Evolutionary conservation across 106 monocot species (phyloP).

Genomic region (Allium fistulosum): DNA sequence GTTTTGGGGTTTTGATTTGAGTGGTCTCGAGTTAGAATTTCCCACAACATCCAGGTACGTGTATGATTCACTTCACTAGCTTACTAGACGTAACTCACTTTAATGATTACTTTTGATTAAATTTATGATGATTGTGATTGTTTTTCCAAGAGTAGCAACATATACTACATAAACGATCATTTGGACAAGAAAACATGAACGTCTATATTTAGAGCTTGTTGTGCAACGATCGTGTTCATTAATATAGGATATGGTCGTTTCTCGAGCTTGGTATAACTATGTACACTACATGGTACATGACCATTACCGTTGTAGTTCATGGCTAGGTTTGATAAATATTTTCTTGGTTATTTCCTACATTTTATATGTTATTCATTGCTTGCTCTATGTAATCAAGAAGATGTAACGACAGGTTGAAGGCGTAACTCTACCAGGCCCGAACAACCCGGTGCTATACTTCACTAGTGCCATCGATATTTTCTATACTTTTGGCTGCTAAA

Average conservation of each 20-base stretch:
- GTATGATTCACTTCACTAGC: background rate
- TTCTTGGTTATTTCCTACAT: background rate
- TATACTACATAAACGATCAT: constrained; percentile 20
- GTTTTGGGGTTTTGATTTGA: too few species aligned
- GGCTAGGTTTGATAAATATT: background rate
- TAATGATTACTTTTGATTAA: background rate
- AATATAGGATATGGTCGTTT: constrained; percentile 11
- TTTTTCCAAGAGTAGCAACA: constrained; percentile 6
- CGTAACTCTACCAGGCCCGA: constrained; percentile 23
- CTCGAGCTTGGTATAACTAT: constrained; percentile 1
- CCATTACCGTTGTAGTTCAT: background rate
- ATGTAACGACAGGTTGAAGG: constrained; percentile 8
- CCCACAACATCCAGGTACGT: too few species aligned
- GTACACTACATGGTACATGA: constrained; percentile 7
- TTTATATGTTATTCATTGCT: background rate
- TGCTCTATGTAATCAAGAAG: background rate
- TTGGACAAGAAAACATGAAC: constrained; percentile 18
- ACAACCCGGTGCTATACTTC: constrained; percentile 36
- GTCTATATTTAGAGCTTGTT: constrained; percentile 18
- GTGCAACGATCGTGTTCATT: constrained; percentile 17
- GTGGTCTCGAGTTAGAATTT: too few species aligned
- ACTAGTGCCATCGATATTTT: constrained; percentile 49
- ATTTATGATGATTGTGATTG: background rate
- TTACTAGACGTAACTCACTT: background rate
- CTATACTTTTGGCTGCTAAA: constrained; percentile 48